Conservation (phyloP, 2,329 filamentous ascomycete species). For the Diaporthe aspalathi region DNA sequence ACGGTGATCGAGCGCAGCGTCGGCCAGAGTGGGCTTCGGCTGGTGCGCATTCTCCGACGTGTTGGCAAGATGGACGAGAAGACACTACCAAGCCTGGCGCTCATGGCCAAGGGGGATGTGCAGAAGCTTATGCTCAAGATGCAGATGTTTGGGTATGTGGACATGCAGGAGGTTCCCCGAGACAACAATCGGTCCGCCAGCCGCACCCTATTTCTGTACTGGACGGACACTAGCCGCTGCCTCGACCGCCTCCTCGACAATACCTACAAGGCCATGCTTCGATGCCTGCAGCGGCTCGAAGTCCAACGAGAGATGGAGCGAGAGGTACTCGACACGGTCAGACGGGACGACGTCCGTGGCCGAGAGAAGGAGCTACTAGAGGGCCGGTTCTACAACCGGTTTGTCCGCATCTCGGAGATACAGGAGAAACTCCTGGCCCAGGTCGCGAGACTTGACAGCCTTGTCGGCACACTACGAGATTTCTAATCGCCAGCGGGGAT, state of each 20-base stretch:
- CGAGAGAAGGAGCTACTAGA: conserved; percentile 85
- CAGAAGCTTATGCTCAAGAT: conserved; percentile 86
- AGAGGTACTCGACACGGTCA: conserved; percentile 81
- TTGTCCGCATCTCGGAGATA: conserved; percentile 63
- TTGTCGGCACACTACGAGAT: conserved; percentile 86
- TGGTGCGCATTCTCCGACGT: conserved; percentile 86
- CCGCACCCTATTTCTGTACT: conserved; percentile 91
- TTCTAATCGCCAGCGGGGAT: conserved; percentile 57
- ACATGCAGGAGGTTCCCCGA: conserved; percentile 93
- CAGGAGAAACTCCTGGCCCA: conserved; percentile 82
- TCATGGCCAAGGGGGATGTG: conserved; percentile 88
- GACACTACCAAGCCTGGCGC: conserved; percentile 80
- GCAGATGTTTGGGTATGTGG: conserved; percentile 86
- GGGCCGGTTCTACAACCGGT: conserved; percentile 74
- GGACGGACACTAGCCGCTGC: conserved; percentile 82
- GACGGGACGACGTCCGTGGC: conserved; percentile 86
- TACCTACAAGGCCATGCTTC: conserved; percentile 89
- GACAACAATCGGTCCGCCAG: conserved; percentile 85
- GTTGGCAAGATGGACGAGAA: conserved; percentile 97
- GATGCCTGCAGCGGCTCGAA: conserved; percentile 82
- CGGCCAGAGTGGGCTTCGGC: conserved; percentile 79
- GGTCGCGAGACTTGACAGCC: conserved; percentile 82
- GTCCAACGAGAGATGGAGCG: conserved; percentile 79
- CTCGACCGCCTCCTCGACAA: conserved; percentile 79
- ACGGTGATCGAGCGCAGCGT: conserved; percentile 82